Evolutionary conservation across 2,329 filamentous ascomycete genomes (phyloP).

Genomic region (Neopestalotiopsis sp.): DNA sequence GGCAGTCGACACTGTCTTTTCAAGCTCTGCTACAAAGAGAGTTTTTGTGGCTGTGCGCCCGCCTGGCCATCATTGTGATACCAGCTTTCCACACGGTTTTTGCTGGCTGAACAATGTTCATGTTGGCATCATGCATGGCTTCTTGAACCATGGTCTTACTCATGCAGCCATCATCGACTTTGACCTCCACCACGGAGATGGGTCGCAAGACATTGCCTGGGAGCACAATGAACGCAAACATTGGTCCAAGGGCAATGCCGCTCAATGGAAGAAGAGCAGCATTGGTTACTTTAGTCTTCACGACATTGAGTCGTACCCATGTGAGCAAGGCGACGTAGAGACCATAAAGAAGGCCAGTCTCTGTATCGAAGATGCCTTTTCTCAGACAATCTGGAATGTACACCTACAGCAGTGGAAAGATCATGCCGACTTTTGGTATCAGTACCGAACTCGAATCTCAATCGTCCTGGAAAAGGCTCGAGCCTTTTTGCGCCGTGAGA

Average conservation of each 20-base stretch:
- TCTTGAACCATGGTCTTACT: conserved; percentile 82
- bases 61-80: conserved; percentile 94
- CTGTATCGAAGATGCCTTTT: conserved; percentile 92
- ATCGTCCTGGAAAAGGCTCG: conserved; percentile 82
- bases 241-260: conserved; percentile 64
- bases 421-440: conserved; percentile 82
- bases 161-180: conserved; percentile 95
- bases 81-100: conserved; percentile 88
- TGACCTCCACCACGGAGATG: conserved; percentile 90
- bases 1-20: conserved; percentile 85
- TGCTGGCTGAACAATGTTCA: conserved; percentile 99
- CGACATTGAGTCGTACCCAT: conserved; percentile 98
- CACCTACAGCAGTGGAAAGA: conserved; percentile 89
- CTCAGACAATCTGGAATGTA: conserved; percentile 95
- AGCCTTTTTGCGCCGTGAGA: conserved; percentile 75
- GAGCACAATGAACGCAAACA: conserved; percentile 78
- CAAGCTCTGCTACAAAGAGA: conserved; percentile 64
- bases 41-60: conserved; percentile 94
- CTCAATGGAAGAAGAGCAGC: conserved; percentile 79
- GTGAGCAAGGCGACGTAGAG: conserved; percentile 89
- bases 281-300: conserved; percentile 98
- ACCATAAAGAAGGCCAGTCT: conserved; percentile 94
- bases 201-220: conserved; percentile 95
- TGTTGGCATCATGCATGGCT: conserved; percentile 91
- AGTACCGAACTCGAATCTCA: conserved; percentile 82